Evolutionary conservation across 257 asterid species (phyloP).

Genomic region (Solanum pimpinellifolium): DNA sequence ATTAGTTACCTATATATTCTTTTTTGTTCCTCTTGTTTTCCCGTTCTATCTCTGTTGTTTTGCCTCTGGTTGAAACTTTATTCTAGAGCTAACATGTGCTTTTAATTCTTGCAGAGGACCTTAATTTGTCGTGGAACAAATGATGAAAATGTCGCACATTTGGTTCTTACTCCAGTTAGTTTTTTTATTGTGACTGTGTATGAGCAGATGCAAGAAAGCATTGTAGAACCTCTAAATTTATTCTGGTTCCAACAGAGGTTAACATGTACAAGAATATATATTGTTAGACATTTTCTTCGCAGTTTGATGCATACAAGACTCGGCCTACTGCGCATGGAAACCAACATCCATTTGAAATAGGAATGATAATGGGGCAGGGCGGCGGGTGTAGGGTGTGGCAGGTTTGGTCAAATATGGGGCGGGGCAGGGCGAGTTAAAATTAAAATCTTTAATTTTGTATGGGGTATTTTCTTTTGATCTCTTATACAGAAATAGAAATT

Average conservation of each 20-base stretch:
- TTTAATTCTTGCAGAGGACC: background rate
- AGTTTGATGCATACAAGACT: background rate
- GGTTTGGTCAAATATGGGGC: background rate
- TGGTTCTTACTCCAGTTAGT: background rate
- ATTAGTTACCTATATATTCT: background rate
- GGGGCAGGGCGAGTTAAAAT: too few relatives aligned
- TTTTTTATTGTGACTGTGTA: background rate
- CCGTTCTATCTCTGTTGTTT: background rate
- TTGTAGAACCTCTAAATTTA: background rate
- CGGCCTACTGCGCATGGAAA: background rate
- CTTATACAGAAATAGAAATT: background rate
- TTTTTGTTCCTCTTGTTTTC: background rate
- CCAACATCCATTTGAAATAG: background rate
- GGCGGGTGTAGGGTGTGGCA: background rate
- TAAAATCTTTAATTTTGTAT: background rate
- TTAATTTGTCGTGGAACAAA: background rate
- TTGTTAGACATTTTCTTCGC: background rate
- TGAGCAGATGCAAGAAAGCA: background rate
- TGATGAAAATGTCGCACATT: background rate
- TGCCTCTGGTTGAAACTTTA: background rate
- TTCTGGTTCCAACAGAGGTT: background rate
- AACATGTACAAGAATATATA: background rate
- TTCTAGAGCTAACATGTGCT: background rate
- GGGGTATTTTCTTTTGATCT: background rate
- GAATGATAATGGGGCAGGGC: background rate